Base-by-base conservation (phyloP, 108 stramenopile genomes). In the Bacterosira constricta region DNA sequence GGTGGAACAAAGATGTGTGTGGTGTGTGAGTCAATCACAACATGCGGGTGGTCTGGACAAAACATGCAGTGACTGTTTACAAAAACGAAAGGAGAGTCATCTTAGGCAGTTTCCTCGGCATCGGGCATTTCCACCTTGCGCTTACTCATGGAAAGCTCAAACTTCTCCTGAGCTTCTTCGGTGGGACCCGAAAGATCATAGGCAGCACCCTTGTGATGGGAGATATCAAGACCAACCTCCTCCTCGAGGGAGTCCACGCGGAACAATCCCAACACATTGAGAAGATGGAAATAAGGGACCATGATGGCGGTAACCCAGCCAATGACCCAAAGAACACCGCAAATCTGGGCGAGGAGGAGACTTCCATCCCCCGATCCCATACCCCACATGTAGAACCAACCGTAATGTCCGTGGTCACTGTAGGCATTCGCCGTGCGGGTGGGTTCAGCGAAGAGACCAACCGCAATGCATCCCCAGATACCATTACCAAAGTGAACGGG, bases 401-500 rank as follows among this genome's bases (percentile, higher is more conserved):
- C 93, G 20, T 80, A 74, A 49, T 88, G 68, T 9, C 46, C 63
- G 41, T 70, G 73, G 1, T 36, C 47, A 36, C 83, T 84, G 77
- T 84, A 96, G 31, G 93, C 77, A 26, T 55, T 42, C 8, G 57
- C 52, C 32, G 80, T 57, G 15, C 72, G 61, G n/a, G 38, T 8
- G 21, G 85, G 83, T 2, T 79, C 86, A 13, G 94, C 90, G 37
- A 98, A 94, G 20, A 98, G 56, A 6, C 90, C 95, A 20, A 90
- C 81, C 6, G 91, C 88, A 31, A 98, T 65, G 57, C 83, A 30
- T 21, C 96, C 96, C 96, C 96, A 97, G 9, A 88, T 71, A 0
- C 96, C 97, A 62, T 82, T 83, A 26, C 88, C 79, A 65, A 95
- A 80, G 73, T 98, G 96, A 11, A 97, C 96, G n/a, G 96, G 94